Evolutionary conservation across 2,329 filamentous ascomycete genomes (phyloP).

Genomic region (Dothideomycetidae sp.): DNA sequence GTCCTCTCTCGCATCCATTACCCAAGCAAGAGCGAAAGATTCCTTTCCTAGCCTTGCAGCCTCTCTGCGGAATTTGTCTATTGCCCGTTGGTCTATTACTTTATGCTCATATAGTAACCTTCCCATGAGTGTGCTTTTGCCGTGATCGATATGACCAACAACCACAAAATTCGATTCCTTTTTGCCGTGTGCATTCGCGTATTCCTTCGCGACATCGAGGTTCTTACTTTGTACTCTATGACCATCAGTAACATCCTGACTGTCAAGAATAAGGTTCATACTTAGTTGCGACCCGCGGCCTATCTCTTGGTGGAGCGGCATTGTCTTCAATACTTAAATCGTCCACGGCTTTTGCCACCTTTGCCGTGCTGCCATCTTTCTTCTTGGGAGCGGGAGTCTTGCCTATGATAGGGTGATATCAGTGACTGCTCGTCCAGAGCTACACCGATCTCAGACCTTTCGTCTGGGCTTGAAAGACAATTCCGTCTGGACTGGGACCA

Average conservation of each 20-base stretch:
- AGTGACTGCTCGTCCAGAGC: constrained; percentile 1
- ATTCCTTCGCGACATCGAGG: constrained; percentile 69
- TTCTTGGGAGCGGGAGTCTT: constrained; percentile 13
- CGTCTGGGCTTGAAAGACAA: constrained; percentile 68
- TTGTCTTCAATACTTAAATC: constrained; percentile 1
- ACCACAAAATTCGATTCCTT: constrained; percentile 39
- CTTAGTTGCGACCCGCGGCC: not conserved
- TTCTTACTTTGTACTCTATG: constrained; percentile 58
- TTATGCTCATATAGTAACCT: constrained; percentile 80
- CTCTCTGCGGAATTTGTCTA: constrained; percentile 78
- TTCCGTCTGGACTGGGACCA: constrained; percentile 80
- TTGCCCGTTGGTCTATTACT: constrained; percentile 71
- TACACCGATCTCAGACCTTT: constrained; percentile 25
- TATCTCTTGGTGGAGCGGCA: not conserved
- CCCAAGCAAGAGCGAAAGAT: constrained; percentile 93
- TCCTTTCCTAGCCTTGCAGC: constrained; percentile 85
- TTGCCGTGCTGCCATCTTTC: constrained; percentile 14
- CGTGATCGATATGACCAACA: constrained; percentile 85
- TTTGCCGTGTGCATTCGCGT: constrained; percentile 60
- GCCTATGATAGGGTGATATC: no score
- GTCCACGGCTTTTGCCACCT: constrained; percentile 8
- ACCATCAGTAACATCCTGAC: no score
- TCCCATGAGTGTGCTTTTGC: constrained; percentile 96
- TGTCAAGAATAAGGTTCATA: no score
- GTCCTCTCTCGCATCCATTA: constrained; percentile 82